Evolutionary conservation across 352 stramenopile genomes (phyloP).

Genomic region (Lagenidium giganteum): DNA sequence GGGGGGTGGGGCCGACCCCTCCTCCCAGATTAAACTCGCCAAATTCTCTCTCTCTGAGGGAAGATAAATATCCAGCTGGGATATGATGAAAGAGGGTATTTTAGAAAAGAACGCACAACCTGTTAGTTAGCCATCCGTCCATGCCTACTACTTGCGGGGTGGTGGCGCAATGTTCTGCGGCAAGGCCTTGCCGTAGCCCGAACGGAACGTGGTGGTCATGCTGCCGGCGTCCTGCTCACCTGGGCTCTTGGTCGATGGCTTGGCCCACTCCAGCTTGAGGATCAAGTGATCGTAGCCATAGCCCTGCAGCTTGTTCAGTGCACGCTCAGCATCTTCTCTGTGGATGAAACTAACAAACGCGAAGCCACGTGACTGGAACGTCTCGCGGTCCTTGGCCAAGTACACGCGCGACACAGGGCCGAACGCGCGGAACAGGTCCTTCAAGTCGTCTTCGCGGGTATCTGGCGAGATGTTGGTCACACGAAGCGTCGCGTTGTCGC

Average conservation of each 20-base stretch:
- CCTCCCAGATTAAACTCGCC: too few relatives aligned
- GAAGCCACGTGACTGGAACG: slow-evolving; percentile 96
- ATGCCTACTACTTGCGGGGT: slow-evolving; percentile 58
- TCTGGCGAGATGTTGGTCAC: slow-evolving; percentile 99
- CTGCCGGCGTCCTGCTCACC: slow-evolving; percentile 64
- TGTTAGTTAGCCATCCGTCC: too few relatives aligned
- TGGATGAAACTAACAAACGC: slow-evolving; percentile 98
- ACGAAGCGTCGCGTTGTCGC: slow-evolving; percentile 91
- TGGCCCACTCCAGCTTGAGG: slow-evolving; percentile 99
- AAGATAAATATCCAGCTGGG: too few relatives aligned
- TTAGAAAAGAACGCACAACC: too few relatives aligned
- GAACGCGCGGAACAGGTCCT: slow-evolving; percentile 98
- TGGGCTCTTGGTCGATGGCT: slow-evolving; percentile 90
- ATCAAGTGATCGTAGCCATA: slow-evolving; percentile 99
- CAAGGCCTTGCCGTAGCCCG: slow-evolving; percentile 84
- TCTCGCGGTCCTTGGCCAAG: slow-evolving; percentile 98
- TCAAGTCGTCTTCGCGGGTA: slow-evolving; percentile 97
- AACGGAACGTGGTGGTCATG: slow-evolving; percentile 85
- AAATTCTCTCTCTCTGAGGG: too few relatives aligned
- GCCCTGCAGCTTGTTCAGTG: slow-evolving; percentile 96
- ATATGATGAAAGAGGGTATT: too few relatives aligned
- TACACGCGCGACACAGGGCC: slow-evolving; percentile 97
- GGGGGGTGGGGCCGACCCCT: too few relatives aligned
- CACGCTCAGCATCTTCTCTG: slow-evolving; percentile 93
- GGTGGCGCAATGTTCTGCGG: slow-evolving; percentile 81